Percentiles rank a stretch among this genome's conserved stretches.
phyloP scores from a whole-genome alignment of 306 rosid genomes.

The Castanospermum australe region DNA sequence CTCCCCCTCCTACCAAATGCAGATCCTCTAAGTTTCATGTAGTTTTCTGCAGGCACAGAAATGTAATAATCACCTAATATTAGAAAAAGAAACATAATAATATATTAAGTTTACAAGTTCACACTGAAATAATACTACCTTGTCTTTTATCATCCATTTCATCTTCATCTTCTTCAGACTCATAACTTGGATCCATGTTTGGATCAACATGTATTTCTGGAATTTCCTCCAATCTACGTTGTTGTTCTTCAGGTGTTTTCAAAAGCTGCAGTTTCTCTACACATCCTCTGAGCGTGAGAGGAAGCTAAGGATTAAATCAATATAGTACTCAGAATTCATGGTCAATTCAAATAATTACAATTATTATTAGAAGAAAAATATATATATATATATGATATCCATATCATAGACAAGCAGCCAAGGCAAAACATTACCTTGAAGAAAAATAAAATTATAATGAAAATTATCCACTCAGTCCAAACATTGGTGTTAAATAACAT shows the following conservation, averaged over 20 bases:
- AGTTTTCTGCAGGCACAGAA: slow-evolving; percentile 63
- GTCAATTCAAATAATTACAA: slow-evolving; percentile 8
- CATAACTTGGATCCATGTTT: slow-evolving; percentile 94
- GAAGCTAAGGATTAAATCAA: slow-evolving; percentile 60
- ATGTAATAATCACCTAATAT: slow-evolving; percentile 13
- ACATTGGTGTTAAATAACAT: not conserved
- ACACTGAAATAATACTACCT: slow-evolving; percentile 36
- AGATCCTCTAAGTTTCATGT: slow-evolving; percentile 64
- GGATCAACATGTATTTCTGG: slow-evolving; percentile 92
- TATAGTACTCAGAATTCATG: not conserved
- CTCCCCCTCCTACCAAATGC: slow-evolving; percentile 77
- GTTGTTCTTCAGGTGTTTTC: slow-evolving; percentile 97
- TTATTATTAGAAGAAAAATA: too few relatives aligned
- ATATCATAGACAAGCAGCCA: slow-evolving; percentile 12
- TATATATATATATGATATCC: not conserved
- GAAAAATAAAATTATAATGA: not conserved
- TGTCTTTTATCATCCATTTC: slow-evolving; percentile 70
- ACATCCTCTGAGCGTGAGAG: slow-evolving; percentile 94
- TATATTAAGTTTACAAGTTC: not conserved
- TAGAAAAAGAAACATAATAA: not conserved
- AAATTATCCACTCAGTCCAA: not conserved
- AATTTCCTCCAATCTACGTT: slow-evolving; percentile 90
- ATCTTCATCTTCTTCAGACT: slow-evolving; percentile 90
- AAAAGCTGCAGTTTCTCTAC: slow-evolving; percentile 95
- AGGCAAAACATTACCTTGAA: not conserved